Conservation (phyloP, 345 rosid genomes). For the Rhizophora mangle region DNA sequence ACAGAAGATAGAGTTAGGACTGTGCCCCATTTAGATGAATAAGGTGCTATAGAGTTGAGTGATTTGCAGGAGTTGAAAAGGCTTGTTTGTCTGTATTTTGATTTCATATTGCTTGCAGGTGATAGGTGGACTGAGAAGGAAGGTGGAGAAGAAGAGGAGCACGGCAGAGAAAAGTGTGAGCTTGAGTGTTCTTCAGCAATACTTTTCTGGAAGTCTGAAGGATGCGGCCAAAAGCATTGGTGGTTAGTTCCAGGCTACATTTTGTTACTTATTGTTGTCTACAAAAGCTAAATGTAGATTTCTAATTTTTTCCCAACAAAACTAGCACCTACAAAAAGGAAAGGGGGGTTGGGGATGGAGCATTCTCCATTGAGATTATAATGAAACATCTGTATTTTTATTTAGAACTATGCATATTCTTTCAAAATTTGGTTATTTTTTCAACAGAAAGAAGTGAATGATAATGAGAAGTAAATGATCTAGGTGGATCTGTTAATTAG, state of each 20-base stretch:
- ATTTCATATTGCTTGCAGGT: conserved; percentile 31
- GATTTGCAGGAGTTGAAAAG: too few species aligned
- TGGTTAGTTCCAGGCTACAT: conserved; percentile 45
- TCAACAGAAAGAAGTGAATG: neutral
- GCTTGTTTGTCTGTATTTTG: conserved; percentile 4
- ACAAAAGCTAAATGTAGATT: neutral
- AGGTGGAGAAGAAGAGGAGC: conserved; percentile 61
- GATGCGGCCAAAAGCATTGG: conserved; percentile 96
- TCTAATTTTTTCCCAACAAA: neutral
- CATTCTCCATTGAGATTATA: too few species aligned
- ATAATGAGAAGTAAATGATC: neutral
- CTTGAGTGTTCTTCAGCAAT: conserved; percentile 77
- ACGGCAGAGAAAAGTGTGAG: conserved; percentile 85
- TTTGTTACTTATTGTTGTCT: neutral
- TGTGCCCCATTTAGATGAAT: too few species aligned
- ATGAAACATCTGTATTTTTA: neutral
- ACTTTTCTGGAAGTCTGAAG: conserved; percentile 89
- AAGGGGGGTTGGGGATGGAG: too few species aligned
- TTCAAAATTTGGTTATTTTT: neutral
- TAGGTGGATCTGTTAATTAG: neutral
- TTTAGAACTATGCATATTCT: neutral
- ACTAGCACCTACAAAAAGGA: too few species aligned
- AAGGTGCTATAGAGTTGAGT: too few species aligned
- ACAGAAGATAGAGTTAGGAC: too few species aligned
- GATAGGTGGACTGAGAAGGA: conserved; percentile 36